Percentiles rank a stretch among this genome's conserved stretches.
phyloP scores from a whole-genome alignment of 2,329 filamentous ascomycete species.

The Cadophora malorum region DNA sequence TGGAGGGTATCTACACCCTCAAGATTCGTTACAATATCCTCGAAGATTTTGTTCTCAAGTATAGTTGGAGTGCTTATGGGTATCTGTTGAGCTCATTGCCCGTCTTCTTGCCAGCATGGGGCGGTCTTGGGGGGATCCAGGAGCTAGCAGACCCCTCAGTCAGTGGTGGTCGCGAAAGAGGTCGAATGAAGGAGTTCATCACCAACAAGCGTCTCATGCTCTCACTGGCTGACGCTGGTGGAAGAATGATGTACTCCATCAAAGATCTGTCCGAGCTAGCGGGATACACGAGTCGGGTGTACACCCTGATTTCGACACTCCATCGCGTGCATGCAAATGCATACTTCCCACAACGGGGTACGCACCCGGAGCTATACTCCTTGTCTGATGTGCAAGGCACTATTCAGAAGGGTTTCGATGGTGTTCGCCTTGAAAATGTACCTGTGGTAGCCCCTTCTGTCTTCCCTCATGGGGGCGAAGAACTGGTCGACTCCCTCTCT shows the following conservation, averaged over 20 bases:
- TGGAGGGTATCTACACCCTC: conserved; percentile 97
- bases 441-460: conserved; percentile 88
- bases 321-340: conserved; percentile 92
- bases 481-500: conserved; percentile 85
- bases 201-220: conserved; percentile 99
- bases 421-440: conserved; percentile 90
- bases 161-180: conserved; percentile 71
- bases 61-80: conserved; percentile 97
- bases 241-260: conserved; percentile 99
- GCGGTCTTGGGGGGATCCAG: conserved; percentile 76
- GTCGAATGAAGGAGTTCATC: conserved; percentile 98
- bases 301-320: conserved; percentile 91
- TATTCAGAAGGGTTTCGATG: conserved; percentile 92
- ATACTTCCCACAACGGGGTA: conserved; percentile 73
- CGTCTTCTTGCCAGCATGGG: conserved; percentile 93
- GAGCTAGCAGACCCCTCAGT: conserved; percentile 64
- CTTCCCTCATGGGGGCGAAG: conserved; percentile 89
- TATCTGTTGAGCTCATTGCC: conserved; percentile 93
- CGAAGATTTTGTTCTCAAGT: conserved; percentile 97
- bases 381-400: conserved; percentile 92
- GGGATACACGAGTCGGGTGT: conserved; percentile 94
- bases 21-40: conserved; percentile 99
- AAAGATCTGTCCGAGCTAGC: conserved; percentile 96
- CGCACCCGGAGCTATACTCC: conserved; percentile 81
- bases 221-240: conserved; percentile 92